Evolutionary conservation across 768 basidiomycete genomes (phyloP).

Genomic region (Lactarius sp.): DNA sequence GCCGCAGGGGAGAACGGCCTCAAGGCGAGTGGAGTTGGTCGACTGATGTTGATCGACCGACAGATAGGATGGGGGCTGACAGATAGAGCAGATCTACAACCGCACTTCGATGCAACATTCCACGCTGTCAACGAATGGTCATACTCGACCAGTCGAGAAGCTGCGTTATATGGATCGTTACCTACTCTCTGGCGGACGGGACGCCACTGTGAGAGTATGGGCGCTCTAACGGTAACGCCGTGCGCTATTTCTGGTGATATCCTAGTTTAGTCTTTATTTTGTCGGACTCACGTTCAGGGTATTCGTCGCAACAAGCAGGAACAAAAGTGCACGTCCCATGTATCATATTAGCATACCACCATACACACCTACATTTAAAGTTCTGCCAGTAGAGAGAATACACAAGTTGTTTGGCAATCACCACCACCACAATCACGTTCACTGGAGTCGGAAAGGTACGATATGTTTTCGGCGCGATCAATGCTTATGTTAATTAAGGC

Average conservation of each 20-base stretch:
- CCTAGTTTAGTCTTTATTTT: neutral
- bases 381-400: neutral
- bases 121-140: slow-evolving; percentile 84
- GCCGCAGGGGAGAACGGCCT: slow-evolving; percentile 91
- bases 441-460: too few relatives aligned
- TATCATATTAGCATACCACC: slow-evolving; percentile 1
- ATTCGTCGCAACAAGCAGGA: neutral
- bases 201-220: slow-evolving; percentile 88
- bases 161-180: slow-evolving; percentile 97
- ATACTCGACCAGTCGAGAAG: slow-evolving; percentile 80
- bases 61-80: neutral
- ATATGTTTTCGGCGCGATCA: too few relatives aligned
- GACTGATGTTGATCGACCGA: neutral
- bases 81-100: slow-evolving; percentile 74
- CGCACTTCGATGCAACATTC: slow-evolving; percentile 89
- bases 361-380: neutral
- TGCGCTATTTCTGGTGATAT: neutral
- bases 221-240: slow-evolving; percentile 50
- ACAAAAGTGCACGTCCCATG: slow-evolving; percentile 3
- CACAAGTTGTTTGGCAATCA: neutral
- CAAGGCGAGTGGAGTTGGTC: slow-evolving; percentile 49
- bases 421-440: neutral
- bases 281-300: neutral
- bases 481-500: too few relatives aligned
- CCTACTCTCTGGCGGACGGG: slow-evolving; percentile 84